Conservation (phyloP, 495 filamentous ascomycete species). For the Evernia prunastri region DNA sequence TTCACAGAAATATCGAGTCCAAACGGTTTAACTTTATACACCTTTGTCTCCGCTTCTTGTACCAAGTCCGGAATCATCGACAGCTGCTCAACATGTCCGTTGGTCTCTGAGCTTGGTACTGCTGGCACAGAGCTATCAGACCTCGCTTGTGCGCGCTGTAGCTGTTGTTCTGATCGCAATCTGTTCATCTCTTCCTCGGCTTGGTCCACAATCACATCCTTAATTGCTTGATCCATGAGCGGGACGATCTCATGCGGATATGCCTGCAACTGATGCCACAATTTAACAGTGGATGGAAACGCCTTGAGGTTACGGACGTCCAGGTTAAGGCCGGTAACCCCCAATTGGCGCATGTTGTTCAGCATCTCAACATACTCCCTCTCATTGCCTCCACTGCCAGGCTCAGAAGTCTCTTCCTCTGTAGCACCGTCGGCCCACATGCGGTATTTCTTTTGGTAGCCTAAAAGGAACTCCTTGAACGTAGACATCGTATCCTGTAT, state of each 20-base stretch:
- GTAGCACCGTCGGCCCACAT: constrained; percentile 80
- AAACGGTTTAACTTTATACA: constrained; percentile 82
- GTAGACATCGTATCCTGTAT: constrained; percentile 77
- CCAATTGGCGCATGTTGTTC: constrained; percentile 82
- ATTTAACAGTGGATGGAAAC: constrained; percentile 83
- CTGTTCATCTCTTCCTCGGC: constrained; percentile 74
- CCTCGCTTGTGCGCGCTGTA: constrained; percentile 35
- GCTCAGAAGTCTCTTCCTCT: constrained; percentile 60
- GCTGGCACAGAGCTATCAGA: constrained; percentile 65
- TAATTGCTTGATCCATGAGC: constrained; percentile 88
- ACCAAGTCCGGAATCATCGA: constrained; percentile 54
- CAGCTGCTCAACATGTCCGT: constrained; percentile 35
- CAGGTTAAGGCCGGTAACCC: constrained; percentile 74
- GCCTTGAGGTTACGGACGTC: constrained; percentile 85
- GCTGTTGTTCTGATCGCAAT: constrained; percentile 52
- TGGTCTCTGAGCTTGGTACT: constrained; percentile 67
- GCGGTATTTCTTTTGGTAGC: constrained; percentile 87
- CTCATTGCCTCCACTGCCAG: constrained; percentile 53
- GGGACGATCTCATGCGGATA: constrained; percentile 96
- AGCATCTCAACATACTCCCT: constrained; percentile 81
- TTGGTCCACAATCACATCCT: constrained; percentile 88
- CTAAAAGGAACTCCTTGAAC: constrained; percentile 85
- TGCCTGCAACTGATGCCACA: constrained; percentile 89
- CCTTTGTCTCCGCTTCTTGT: constrained; percentile 58
- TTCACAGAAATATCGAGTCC: constrained; percentile 84